Percentiles rank a stretch among this genome's conserved stretches.
phyloP scores from a whole-genome alignment of 2,329 filamentous ascomycete genomes.

The Colletotrichum sp. region DNA sequence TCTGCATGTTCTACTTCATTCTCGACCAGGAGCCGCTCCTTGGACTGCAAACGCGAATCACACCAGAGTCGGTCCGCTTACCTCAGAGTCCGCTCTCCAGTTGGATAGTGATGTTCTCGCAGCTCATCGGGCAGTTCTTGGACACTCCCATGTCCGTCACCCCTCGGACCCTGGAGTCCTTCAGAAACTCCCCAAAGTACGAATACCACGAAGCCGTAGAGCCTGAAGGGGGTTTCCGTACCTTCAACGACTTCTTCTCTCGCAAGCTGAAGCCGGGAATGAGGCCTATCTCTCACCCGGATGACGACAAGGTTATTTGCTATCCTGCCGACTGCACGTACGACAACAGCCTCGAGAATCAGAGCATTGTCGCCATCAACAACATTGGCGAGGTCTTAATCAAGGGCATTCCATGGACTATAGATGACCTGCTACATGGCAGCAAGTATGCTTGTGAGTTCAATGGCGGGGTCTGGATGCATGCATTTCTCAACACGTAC shows the following conservation, averaged over 20 bases:
- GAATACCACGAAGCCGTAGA: conserved; percentile 33
- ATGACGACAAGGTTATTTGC: conserved; percentile 33
- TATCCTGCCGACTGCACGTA: conserved; percentile 43
- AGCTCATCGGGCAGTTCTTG: conserved; percentile 38
- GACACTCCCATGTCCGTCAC: conserved; percentile 36
- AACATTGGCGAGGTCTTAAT: conserved; percentile 32
- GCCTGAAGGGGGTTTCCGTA: conserved; percentile 34
- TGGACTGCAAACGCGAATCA: conserved; percentile 24
- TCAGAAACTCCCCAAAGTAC: conserved; percentile 34
- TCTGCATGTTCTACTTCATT: conserved; percentile 45
- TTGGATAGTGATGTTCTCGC: conserved; percentile 43
- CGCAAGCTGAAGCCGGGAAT: conserved; percentile 37
- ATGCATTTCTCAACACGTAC: conserved; percentile 41
- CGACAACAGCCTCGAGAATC: conserved; percentile 25
- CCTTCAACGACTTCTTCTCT: conserved; percentile 47
- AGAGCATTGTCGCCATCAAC: conserved; percentile 28
- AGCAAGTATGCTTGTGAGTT: conserved; percentile 35
- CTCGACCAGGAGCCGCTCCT: conserved; percentile 36
- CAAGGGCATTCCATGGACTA: conserved; percentile 42
- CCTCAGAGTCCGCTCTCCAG: conserved; percentile 36
- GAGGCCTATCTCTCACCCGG: conserved; percentile 32
- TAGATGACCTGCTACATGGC: conserved; percentile 37
- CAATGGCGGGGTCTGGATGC: conserved; percentile 43
- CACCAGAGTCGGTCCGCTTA: conserved; percentile 29
- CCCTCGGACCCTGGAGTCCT: conserved; percentile 31